Percentiles rank a stretch among this genome's conserved stretches.
Conservation (phyloP, 2,329 filamentous ascomycete species). For the Anisogramma anomala region DNA sequence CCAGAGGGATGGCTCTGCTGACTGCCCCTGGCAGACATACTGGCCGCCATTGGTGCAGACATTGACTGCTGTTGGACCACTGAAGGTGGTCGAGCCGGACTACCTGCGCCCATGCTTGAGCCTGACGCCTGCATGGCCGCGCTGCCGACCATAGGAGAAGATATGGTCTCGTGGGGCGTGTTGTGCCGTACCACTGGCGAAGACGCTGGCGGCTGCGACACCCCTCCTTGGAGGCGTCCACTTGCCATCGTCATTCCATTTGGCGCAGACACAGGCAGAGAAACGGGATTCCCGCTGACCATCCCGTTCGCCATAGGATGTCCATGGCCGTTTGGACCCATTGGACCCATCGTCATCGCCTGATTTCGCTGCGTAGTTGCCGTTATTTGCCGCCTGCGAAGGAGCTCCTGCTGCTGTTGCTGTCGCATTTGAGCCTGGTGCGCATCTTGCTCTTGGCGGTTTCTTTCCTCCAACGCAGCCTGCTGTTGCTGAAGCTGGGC, state of each 20-base stretch:
- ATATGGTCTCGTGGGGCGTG: conserved; percentile 53
- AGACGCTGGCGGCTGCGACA: conserved; percentile 51
- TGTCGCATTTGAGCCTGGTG: conserved; percentile 20
- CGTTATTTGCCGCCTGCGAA: conserved; percentile 24
- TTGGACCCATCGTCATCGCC: conserved; percentile 23
- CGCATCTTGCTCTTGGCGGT: conserved; percentile 26
- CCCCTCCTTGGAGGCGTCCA: conserved; percentile 40
- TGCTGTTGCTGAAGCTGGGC: conserved; percentile 25
- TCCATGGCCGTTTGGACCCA: conserved; percentile 30
- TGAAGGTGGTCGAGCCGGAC: conserved; percentile 55
- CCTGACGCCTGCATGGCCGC: conserved; percentile 54
- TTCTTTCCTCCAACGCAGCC: conserved; percentile 28
- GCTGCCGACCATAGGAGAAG: conserved; percentile 52
- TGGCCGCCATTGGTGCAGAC: conserved; percentile 47
- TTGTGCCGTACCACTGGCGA: conserved; percentile 56
- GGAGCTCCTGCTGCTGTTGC: conserved; percentile 24
- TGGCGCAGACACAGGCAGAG: conserved; percentile 20
- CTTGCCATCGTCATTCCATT: conserved; percentile 28
- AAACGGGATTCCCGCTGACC: conserved; percentile 29
- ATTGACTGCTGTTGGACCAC: conserved; percentile 47
- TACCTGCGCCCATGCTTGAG: conserved; percentile 53
- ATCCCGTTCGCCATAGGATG: conserved; percentile 33
- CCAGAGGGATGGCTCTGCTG: conserved; percentile 54
- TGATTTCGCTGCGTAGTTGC: conserved; percentile 18
- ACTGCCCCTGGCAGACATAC: conserved; percentile 52